phyloP scores from a whole-genome alignment of 202 grass and related monocot species.

The Zizania palustris region DNA sequence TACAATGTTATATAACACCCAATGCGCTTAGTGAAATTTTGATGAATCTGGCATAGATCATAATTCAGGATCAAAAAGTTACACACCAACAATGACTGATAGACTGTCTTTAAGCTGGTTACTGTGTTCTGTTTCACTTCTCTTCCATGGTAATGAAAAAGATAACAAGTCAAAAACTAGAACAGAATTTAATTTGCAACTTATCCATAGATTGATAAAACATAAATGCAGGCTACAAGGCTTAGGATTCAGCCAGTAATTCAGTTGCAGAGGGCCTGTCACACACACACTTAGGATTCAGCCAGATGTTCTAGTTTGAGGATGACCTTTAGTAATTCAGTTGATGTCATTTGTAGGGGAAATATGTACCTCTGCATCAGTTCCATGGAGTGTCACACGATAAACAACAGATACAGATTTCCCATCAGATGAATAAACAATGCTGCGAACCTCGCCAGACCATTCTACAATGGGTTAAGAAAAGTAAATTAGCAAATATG shows the following conservation, averaged over 20 bases:
- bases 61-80: conserved; percentile 6
- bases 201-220: conserved; percentile 32
- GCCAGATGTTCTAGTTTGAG: background rate
- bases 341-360: background rate
- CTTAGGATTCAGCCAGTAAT: background rate
- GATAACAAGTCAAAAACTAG: background rate
- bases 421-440: conserved; percentile 78
- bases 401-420: conserved; percentile 86
- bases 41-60: conserved; percentile 1
- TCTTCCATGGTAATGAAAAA: background rate
- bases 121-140: background rate
- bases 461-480: conserved; percentile 62
- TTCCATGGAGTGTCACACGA: conserved; percentile 83
- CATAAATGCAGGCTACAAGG: conserved; percentile 1
- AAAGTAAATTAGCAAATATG: conserved; percentile 21
- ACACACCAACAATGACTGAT: too few species aligned
- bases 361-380: conserved; percentile 81
- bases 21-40: background rate
- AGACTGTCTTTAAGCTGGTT: background rate
- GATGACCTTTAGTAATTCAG: conserved; percentile 20
- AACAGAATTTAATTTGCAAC: background rate
- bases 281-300: background rate
- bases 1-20: conserved; percentile 4
- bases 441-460: conserved; percentile 86
- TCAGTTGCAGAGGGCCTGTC: conserved; percentile 2